Conservation (phyloP, 441 rosid genomes). For the Aquilaria agallochum region DNA sequence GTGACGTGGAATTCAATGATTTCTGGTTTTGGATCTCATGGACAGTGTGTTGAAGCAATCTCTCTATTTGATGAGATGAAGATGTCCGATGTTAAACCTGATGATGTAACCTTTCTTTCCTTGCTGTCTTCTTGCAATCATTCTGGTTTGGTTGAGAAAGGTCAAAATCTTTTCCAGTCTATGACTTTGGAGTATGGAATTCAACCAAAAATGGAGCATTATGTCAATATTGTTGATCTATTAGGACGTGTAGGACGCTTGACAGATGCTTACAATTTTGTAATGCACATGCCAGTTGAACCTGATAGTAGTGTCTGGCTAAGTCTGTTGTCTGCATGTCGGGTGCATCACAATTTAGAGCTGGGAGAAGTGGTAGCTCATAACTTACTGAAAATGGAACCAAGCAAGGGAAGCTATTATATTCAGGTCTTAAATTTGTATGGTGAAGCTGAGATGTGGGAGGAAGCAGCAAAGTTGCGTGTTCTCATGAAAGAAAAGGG, state of each 20-base stretch:
- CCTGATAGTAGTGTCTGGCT: conserved; percentile 69
- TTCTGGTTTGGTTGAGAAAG: conserved; percentile 64
- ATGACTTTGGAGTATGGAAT: conserved; percentile 48
- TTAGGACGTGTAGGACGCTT: conserved; percentile 67
- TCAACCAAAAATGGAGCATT: conserved; percentile 64
- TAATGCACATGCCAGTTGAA: conserved; percentile 44
- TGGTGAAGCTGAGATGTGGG: conserved; percentile 59
- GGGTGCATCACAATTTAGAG: conserved; percentile 45
- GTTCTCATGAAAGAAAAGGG: conserved; percentile 58
- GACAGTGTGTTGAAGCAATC: conserved; percentile 47
- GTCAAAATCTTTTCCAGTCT: conserved; percentile 41
- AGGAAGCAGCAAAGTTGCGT: conserved; percentile 45
- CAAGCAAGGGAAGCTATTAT: conserved; percentile 52
- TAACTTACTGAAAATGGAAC: conserved; percentile 47
- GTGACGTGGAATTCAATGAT: conserved; percentile 81
- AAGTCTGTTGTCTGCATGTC: conserved; percentile 58
- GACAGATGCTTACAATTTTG: conserved; percentile 52
- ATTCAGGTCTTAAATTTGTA: conserved; percentile 61
- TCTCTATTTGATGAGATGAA: conserved; percentile 53
- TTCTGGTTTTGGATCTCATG: conserved; percentile 72
- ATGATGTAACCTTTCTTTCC: conserved; percentile 63
- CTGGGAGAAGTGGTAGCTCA: conserved; percentile 63
- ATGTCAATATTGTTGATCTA: conserved; percentile 70
- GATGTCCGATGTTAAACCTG: conserved; percentile 43
- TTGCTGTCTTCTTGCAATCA: conserved; percentile 78